A percentile compares a stretch with the other conserved stretches of the same genome.
phyloP scores from a whole-genome alignment of 2,329 filamentous ascomycete genomes.

The Aspergillus luchuensis region DNA sequence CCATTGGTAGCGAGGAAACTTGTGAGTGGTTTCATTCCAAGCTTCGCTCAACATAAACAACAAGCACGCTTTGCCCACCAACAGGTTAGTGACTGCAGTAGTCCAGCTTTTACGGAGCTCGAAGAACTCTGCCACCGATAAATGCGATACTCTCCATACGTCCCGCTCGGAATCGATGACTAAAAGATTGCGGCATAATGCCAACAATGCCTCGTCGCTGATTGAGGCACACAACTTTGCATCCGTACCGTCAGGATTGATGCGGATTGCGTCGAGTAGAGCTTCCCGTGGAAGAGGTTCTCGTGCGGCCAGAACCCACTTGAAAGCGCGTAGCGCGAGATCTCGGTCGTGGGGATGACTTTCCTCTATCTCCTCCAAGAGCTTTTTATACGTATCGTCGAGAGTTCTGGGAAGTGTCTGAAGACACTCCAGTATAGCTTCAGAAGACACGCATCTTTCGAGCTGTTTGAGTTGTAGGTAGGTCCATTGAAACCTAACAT shows the following conservation, averaged over 20 bases:
- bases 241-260: conserved; percentile 4
- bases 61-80: not conserved
- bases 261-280: conserved; percentile 14
- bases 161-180: conserved; percentile 12
- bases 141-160: conserved; percentile 19
- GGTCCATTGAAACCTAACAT: conserved; percentile 19
- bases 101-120: not conserved
- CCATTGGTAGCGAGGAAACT: too few relatives aligned
- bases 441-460: not conserved
- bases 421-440: conserved; percentile 12
- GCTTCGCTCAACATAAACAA: not conserved
- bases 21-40: not conserved
- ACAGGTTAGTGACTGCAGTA: not conserved
- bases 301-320: conserved; percentile 15
- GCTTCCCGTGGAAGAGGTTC: conserved; percentile 1
- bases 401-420: conserved; percentile 15
- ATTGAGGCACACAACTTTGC: conserved; percentile 1
- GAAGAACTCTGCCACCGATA: conserved; percentile 19
- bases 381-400: conserved; percentile 16
- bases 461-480: conserved; percentile 20
- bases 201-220: conserved; percentile 10
- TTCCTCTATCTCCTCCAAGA: conserved; percentile 13
- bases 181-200: conserved; percentile 18
- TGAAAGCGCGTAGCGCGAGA: conserved; percentile 11
- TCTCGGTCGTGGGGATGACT: conserved; percentile 6